Base-by-base conservation (phyloP, 495 filamentous ascomycete species). In the Hypoxylon subgilvum region DNA sequence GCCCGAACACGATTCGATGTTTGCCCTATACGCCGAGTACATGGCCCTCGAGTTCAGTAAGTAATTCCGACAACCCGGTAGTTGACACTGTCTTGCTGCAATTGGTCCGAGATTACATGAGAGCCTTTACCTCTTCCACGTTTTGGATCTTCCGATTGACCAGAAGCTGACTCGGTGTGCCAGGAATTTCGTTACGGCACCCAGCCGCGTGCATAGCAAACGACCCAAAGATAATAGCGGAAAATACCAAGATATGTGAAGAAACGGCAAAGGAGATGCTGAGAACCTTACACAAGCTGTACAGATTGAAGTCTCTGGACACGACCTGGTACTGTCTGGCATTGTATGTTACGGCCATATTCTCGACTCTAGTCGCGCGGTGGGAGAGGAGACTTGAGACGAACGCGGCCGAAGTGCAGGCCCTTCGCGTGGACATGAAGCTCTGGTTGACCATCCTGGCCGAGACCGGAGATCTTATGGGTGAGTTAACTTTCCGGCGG, bases 251-350 rank as follows among this genome's bases (percentile, higher is more conserved):
- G 39, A 79, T 85, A 31, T 91, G 87, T 64, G 82, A 90, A 17
- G 84, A 87, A 13, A 78, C 84, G 18, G 81, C 87, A 28, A 78
- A 77, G 57, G 77, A 82, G 45, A 82, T 91, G 63, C 76, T 93
- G 13, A 72, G 76, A 40, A 79, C 82, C 32, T 79, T 88, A 9
- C 72, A 76, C 21, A 74, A 80, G 36, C 66, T 92, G 19, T 79
- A 82, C 40, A 80, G 82, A 65, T 69, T 79, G 38, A 85, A 85
- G 66, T 85, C 85, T 54, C 71, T 91, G n/a, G 89, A 93, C 60
- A 89, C 86, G 9, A 90, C 88, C n/a, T 92, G 88, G 88, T 87
- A 89, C 54, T 85, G 84, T 51, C 71, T 79, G 41, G 84, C 87
- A 0, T 79, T 88, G 16, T 90, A 89, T 65, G 76, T 91, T 6